phyloP scores from a whole-genome alignment of 805 yeast species.

The Tetrapisispora namnaoensis region DNA sequence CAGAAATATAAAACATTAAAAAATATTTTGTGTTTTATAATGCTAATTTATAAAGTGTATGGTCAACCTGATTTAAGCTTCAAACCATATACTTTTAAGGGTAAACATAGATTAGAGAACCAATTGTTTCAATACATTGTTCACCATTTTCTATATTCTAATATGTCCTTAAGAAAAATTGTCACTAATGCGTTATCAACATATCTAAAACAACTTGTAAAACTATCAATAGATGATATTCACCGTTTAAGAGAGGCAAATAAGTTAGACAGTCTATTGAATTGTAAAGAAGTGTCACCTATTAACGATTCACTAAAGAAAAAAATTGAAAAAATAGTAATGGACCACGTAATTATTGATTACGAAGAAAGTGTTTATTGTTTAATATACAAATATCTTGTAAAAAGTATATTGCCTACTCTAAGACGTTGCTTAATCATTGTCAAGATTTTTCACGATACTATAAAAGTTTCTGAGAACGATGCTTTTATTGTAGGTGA shows the following conservation, averaged over 20 bases:
- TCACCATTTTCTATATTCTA: slow-evolving; percentile 10
- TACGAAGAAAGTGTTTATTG: slow-evolving; percentile 4
- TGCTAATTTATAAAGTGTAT: slow-evolving; percentile 12
- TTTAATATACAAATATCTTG: slow-evolving; percentile 15
- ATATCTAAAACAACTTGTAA: slow-evolving; percentile 11
- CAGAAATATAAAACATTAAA: slow-evolving; percentile 33
- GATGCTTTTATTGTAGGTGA: slow-evolving; percentile 19
- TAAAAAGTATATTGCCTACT: slow-evolving; percentile 19
- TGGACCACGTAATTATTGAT: background rate
- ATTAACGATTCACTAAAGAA: background rate
- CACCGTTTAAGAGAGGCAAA: background rate
- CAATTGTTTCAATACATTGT: slow-evolving; percentile 26
- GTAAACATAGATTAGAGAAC: slow-evolving; percentile 14
- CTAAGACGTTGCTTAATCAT: slow-evolving; percentile 27
- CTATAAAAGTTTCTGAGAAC: slow-evolving; percentile 20
- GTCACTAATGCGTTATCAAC: slow-evolving; percentile 12
- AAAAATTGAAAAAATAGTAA: background rate
- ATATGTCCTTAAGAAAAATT: slow-evolving; percentile 10
- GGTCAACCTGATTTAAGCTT: slow-evolving; percentile 16
- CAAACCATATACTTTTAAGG: slow-evolving; percentile 11
- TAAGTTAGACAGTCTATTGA: slow-evolving; percentile 4
- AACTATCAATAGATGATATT: slow-evolving; percentile 11
- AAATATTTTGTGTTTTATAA: slow-evolving; percentile 21
- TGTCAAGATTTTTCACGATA: slow-evolving; percentile 23
- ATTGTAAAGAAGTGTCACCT: slow-evolving; percentile 5